Percentiles rank a stretch among this genome's conserved stretches.
These are phyloP conservation scores for Wickerhamiella lipophila DNA, from an alignment of 805 yeast genomes.

Conservation along the genomic window DNA sequence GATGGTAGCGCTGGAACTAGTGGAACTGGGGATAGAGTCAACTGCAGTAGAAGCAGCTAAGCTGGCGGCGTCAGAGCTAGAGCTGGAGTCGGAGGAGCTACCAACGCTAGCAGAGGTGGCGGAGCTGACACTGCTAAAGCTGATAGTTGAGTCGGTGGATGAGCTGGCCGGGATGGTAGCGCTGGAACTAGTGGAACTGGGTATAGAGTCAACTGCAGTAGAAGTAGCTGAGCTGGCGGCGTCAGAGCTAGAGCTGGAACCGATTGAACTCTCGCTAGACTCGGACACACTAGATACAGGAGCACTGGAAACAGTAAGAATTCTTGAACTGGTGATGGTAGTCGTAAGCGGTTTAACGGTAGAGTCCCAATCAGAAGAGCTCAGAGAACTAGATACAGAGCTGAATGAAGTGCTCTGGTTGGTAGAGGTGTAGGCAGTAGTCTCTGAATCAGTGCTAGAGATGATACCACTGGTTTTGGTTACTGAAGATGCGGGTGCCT, in stretches of 20 bases:
- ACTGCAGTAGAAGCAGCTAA: neutral
- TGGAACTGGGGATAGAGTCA: neutral
- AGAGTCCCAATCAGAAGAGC: too few relatives aligned
- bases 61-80: neutral
- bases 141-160: neutral
- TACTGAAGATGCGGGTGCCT: slow-evolving; percentile 8
- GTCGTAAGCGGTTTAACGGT: too few relatives aligned
- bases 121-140: too few relatives aligned
- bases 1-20: neutral
- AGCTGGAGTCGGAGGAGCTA: neutral
- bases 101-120: too few relatives aligned
- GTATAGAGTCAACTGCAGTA: too few relatives aligned
- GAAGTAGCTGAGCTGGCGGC: too few relatives aligned
- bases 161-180: too few relatives aligned
- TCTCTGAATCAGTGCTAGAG: slow-evolving; percentile 25
- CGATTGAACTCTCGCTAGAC: neutral
- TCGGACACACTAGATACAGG: neutral
- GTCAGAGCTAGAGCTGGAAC: neutral
- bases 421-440: neutral
- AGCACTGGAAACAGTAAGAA: neutral
- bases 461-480: too few relatives aligned
- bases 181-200: too few relatives aligned
- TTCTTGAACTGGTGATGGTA: neutral
- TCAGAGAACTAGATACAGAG: neutral
- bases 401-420: neutral